Percentiles rank a stretch among this genome's conserved stretches.
Evolutionary conservation across 2,329 filamentous ascomycete species (phyloP).

Genomic region (Conoideocrella luteorostrata): DNA sequence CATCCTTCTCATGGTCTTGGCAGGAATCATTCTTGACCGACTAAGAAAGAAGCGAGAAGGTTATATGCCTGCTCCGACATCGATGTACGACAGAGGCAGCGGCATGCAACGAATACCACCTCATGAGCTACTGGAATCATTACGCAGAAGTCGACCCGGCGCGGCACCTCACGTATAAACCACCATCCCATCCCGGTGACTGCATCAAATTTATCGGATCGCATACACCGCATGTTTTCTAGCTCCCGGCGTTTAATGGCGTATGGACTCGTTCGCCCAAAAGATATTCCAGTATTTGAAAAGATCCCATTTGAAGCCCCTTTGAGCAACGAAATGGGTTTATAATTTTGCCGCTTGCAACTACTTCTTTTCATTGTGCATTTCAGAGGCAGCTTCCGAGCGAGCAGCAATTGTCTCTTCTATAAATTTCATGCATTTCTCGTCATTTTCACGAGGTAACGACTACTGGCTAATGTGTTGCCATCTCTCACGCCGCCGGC

Average conservation of each 20-base stretch:
- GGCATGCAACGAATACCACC: conserved; percentile 56
- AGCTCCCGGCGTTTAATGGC: conserved; percentile 30
- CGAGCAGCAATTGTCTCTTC: conserved; percentile 9
- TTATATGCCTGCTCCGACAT: conserved; percentile 70
- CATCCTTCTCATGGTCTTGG: conserved; percentile 70
- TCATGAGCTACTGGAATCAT: conserved; percentile 49
- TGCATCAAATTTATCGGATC: conserved; percentile 20
- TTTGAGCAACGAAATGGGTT: no score
- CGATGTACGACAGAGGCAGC: conserved; percentile 53
- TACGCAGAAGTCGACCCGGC: conserved; percentile 41
- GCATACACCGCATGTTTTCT: conserved; percentile 13
- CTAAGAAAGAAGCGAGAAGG: conserved; percentile 71
- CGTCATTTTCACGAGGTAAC: conserved; percentile 25
- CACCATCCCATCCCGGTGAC: no score
- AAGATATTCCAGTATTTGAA: conserved; percentile 1
- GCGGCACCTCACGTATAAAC: conserved; percentile 43
- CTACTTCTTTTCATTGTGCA: conserved; percentile 1
- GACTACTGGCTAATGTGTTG: conserved; percentile 29
- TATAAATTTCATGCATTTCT: conserved; percentile 15
- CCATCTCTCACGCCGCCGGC: conserved; percentile 8
- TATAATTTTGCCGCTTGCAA: no score
- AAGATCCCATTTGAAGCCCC: no score
- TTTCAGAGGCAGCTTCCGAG: background rate
- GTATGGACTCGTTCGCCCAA: conserved; percentile 11
- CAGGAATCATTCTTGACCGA: conserved; percentile 69